A percentile compares a stretch with the other conserved stretches of the same genome.
These are phyloP conservation scores for Neurospora crassa DNA, from an alignment of 2,329 filamentous ascomycete species.

Conservation along the genomic window DNA sequence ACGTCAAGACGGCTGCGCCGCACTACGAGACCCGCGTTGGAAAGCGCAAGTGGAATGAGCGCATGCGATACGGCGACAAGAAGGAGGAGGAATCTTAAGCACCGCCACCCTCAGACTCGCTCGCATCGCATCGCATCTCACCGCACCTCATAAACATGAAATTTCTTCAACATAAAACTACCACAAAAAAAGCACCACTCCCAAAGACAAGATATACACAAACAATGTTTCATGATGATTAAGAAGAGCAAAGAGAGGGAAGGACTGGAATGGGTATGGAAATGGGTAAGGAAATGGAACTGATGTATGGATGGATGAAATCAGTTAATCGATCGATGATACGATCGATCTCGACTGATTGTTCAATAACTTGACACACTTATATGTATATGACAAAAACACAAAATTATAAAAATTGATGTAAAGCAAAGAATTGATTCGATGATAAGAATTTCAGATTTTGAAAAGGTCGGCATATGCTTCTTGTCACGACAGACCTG, in stretches of 20 bases:
- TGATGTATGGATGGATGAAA: not conserved
- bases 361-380: not conserved
- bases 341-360: not conserved
- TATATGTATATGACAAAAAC: not conserved
- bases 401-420: not conserved
- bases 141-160: not conserved
- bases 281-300: not conserved
- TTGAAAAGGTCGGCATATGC: not conserved
- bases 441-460: not conserved
- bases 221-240: not conserved
- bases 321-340: not conserved
- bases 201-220: not conserved
- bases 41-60: conserved; percentile 65
- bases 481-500: not conserved
- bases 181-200: not conserved
- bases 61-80: conserved; percentile 26
- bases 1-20: conserved; percentile 62
- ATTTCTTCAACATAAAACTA: not conserved
- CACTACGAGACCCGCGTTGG: conserved; percentile 86
- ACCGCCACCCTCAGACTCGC: not conserved
- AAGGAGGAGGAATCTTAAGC: conserved; percentile 12
- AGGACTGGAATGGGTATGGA: not conserved
- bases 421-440: not conserved
- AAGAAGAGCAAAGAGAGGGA: not conserved
- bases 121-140: not conserved